phyloP scores from a whole-genome alignment of 208 protist genomes.

The Wallacemonas rigidus region DNA sequence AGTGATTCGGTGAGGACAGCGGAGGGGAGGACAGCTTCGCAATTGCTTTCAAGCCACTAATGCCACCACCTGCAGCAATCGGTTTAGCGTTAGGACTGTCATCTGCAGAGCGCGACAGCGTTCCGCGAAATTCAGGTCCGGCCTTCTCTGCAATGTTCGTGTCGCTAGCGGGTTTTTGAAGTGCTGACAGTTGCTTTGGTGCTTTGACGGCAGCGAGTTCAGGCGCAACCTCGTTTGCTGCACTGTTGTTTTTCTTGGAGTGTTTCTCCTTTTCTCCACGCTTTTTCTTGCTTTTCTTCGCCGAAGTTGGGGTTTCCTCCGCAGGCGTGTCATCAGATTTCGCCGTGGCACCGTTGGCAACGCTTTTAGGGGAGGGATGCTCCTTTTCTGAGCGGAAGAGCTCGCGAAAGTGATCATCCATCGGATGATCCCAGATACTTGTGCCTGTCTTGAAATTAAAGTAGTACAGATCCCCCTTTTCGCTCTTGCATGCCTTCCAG shows the following conservation, averaged over 20 bases:
- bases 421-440: conserved; percentile 95
- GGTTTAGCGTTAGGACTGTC: conserved; percentile 8
- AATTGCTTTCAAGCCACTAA: conserved; percentile 34
- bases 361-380: conserved; percentile 33
- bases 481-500: conserved; percentile 94
- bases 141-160: background rate
- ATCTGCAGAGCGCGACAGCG: background rate
- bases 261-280: conserved; percentile 13
- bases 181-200: conserved; percentile 27
- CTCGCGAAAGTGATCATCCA: conserved; percentile 93
- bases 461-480: conserved; percentile 95
- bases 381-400: conserved; percentile 66
- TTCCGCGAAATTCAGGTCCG: conserved; percentile 5
- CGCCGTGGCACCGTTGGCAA: conserved; percentile 27
- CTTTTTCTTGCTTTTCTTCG: conserved; percentile 33
- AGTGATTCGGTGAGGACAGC: conserved; percentile 7
- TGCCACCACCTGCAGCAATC: conserved; percentile 34
- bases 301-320: background rate
- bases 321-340: background rate
- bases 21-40: conserved; percentile 27
- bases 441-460: conserved; percentile 95
- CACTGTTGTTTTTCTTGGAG: background rate
- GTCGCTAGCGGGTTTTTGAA: conserved; percentile 19
- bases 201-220: conserved; percentile 25
- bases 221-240: conserved; percentile 8